phyloP scores from a whole-genome alignment of 2,329 filamentous ascomycete genomes.

The Knufia fluminis region DNA sequence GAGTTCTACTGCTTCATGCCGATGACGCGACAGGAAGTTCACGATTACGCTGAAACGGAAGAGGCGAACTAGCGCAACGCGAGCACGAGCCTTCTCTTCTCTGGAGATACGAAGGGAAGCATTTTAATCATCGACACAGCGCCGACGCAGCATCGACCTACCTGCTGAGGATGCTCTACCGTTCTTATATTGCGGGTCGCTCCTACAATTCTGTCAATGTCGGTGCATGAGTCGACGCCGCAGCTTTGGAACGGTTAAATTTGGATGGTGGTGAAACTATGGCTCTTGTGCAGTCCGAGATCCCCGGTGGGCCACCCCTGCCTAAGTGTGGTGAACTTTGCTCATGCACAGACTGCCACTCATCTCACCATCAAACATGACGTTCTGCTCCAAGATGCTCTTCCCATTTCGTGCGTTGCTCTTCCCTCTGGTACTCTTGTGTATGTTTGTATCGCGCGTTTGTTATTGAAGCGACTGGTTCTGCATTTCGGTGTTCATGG shows the following conservation, averaged over 20 bases:
- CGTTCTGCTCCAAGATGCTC: not conserved
- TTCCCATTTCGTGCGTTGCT: too few relatives aligned
- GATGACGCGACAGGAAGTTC: too few relatives aligned
- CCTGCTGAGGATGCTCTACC: too few relatives aligned
- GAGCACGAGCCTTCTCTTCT: too few relatives aligned
- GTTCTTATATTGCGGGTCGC: not conserved
- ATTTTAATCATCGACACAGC: too few relatives aligned
- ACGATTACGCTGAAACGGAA: too few relatives aligned
- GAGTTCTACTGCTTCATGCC: too few relatives aligned
- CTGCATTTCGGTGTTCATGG: not conserved
- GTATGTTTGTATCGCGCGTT: not conserved
- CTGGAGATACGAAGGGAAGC: too few relatives aligned
- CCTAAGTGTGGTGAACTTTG: not conserved
- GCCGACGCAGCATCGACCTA: too few relatives aligned
- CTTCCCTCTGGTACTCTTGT: not conserved
- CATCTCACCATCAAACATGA: not conserved
- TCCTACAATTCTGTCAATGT: not conserved
- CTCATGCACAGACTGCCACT: not conserved
- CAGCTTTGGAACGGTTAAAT: not conserved
- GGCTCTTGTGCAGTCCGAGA: not conserved
- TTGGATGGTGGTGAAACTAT: slow-evolving; percentile 3
- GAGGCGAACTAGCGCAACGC: too few relatives aligned
- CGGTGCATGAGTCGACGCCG: not conserved
- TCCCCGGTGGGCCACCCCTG: slow-evolving; percentile 9
- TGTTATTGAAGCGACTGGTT: not conserved